These are phyloP conservation scores for Debaryomyces subglobosus DNA, from an alignment of 1,139 yeast species.

Conservation along the genomic window DNA sequence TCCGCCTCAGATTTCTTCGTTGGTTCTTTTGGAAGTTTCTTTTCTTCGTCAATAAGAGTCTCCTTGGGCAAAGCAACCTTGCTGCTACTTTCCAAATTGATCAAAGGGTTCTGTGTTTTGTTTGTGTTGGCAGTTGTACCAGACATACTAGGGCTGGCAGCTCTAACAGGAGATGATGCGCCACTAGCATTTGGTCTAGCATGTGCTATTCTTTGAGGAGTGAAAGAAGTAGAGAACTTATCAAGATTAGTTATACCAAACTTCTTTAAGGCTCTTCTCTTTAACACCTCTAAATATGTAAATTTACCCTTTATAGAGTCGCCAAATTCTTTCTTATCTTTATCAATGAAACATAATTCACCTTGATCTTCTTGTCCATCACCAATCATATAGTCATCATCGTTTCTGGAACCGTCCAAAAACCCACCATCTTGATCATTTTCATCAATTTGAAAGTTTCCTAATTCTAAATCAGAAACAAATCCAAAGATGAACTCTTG, in stretches of 20 bases:
- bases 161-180: conserved; percentile 10
- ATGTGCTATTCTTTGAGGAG: conserved; percentile 32
- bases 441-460: conserved; percentile 55
- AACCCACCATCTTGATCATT: conserved; percentile 36
- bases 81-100: conserved; percentile 34
- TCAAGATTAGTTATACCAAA: conserved; percentile 41
- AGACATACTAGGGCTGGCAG: conserved; percentile 13
- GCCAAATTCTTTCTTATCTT: conserved; percentile 38
- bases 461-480: conserved; percentile 55
- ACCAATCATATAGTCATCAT: conserved; percentile 52
- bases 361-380: conserved; percentile 54
- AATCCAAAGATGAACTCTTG: conserved; percentile 55
- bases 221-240: conserved; percentile 42
- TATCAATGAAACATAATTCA: conserved; percentile 41
- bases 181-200: conserved; percentile 16
- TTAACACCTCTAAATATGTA: conserved; percentile 55
- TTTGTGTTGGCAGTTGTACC: conserved; percentile 14
- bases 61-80: conserved; percentile 44
- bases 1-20: conserved; percentile 6
- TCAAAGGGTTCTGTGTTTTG: conserved; percentile 28
- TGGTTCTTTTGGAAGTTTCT: conserved; percentile 9
- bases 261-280: conserved; percentile 50
- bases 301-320: conserved; percentile 30
- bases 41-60: conserved; percentile 42
- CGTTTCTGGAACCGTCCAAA: conserved; percentile 39